Evolutionary conservation across 2,329 filamentous ascomycete species (phyloP).

Genomic region (Colletotrichum tanaceti): DNA sequence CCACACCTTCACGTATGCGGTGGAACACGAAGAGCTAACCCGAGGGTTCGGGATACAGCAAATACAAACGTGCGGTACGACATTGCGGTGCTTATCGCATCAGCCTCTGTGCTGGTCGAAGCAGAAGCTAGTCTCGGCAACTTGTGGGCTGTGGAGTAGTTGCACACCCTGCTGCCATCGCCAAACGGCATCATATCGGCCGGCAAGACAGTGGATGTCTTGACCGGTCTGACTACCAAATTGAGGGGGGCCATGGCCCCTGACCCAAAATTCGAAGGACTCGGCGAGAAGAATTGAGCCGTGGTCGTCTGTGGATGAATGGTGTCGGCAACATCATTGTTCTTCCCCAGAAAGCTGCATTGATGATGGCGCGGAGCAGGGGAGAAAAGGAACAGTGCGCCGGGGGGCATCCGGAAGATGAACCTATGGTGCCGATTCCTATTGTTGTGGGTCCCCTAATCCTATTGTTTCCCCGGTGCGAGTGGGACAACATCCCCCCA

Average conservation of each 20-base stretch:
- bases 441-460: slow-evolving; percentile 23
- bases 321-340: slow-evolving; percentile 9
- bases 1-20: slow-evolving; percentile 3
- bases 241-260: too few species aligned
- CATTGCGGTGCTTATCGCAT: not conserved
- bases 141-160: too few species aligned
- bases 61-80: not conserved
- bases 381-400: not conserved
- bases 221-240: not conserved
- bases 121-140: not conserved
- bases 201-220: not conserved
- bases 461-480: slow-evolving; percentile 36
- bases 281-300: not conserved
- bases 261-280: not conserved
- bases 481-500: slow-evolving; percentile 9
- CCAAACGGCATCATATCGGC: not conserved
- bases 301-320: slow-evolving; percentile 1
- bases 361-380: slow-evolving; percentile 4
- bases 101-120: not conserved
- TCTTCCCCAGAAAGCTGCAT: slow-evolving; percentile 12
- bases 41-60: not conserved
- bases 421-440: slow-evolving; percentile 22
- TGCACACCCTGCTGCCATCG: not conserved
- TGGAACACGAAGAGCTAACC: not conserved
- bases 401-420: not conserved